Percentiles rank a stretch among this genome's conserved stretches.
phyloP scores from a whole-genome alignment of 2,329 filamentous ascomycete species.

The Dendryphion nanum region DNA sequence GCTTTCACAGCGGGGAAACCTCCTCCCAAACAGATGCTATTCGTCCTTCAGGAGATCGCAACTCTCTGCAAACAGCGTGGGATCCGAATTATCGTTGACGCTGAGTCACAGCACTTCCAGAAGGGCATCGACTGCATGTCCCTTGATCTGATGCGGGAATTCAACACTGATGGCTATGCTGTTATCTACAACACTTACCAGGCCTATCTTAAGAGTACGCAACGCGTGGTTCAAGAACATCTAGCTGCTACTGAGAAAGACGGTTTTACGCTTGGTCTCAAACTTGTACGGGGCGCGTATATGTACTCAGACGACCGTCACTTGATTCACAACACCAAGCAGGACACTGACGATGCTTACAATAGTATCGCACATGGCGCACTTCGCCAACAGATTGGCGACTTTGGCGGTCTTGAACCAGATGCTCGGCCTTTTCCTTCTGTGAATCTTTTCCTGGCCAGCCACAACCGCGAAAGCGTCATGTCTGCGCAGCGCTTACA shows the following conservation, averaged over 20 bases:
- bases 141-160: conserved; percentile 52
- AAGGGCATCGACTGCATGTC: conserved; percentile 56
- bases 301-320: conserved; percentile 50
- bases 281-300: conserved; percentile 59
- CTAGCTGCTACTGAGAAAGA: conserved; percentile 47
- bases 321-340: conserved; percentile 55
- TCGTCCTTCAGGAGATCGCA: conserved; percentile 44
- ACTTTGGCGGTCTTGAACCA: conserved; percentile 12
- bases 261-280: conserved; percentile 54
- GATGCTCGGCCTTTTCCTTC: conserved; percentile 35
- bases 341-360: conserved; percentile 62
- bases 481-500: conserved; percentile 51
- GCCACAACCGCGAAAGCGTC: conserved; percentile 77
- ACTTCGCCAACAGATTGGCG: conserved; percentile 24
- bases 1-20: conserved; percentile 37
- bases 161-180: conserved; percentile 39
- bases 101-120: conserved; percentile 49
- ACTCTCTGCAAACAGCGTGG: conserved; percentile 38
- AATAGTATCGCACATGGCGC: conserved; percentile 62
- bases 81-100: conserved; percentile 48
- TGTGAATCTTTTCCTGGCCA: conserved; percentile 68
- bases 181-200: conserved; percentile 71
- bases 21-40: conserved; percentile 44
- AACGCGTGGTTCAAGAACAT: conserved; percentile 44
- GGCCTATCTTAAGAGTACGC: conserved; percentile 54